phyloP scores from a whole-genome alignment of 306 rosid species.

The Myrica gale region DNA sequence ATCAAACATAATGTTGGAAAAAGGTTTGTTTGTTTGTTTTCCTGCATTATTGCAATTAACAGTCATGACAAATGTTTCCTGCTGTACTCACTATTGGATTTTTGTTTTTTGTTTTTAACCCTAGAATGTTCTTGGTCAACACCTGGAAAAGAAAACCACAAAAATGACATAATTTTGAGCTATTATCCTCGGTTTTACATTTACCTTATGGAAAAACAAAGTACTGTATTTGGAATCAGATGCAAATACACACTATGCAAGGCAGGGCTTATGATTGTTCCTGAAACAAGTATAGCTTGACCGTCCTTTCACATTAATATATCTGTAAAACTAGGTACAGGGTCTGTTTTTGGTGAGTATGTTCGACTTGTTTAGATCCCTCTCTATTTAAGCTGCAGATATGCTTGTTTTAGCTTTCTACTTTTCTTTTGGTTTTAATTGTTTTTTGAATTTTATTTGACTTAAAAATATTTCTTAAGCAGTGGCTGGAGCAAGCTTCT shows the following conservation, averaged over 20 bases:
- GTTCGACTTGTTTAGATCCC: not conserved
- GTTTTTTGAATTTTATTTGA: slow-evolving; percentile 23
- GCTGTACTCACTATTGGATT: not conserved
- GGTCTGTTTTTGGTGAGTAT: slow-evolving; percentile 23
- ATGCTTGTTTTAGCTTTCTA: slow-evolving; percentile 6
- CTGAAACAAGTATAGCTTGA: slow-evolving; percentile 6
- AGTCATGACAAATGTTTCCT: not conserved
- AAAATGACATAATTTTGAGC: not conserved
- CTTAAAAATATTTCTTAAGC: slow-evolving; percentile 31
- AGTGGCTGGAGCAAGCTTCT: slow-evolving; percentile 85
- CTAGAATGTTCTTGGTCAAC: too few relatives aligned
- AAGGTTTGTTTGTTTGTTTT: not conserved
- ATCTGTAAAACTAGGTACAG: slow-evolving; percentile 15
- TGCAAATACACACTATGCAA: not conserved
- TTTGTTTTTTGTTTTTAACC: not conserved
- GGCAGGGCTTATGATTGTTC: not conserved
- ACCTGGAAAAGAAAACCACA: too few relatives aligned
- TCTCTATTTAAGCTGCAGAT: slow-evolving; percentile 9
- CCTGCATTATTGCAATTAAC: not conserved
- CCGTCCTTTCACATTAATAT: slow-evolving; percentile 27
- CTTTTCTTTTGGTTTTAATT: not conserved
- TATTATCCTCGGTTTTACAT: not conserved
- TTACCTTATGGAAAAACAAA: not conserved
- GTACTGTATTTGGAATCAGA: slow-evolving; percentile 9
- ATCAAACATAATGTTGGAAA: not conserved